Conservation (phyloP, 305 asterid species). For the Striga hermonthica region DNA sequence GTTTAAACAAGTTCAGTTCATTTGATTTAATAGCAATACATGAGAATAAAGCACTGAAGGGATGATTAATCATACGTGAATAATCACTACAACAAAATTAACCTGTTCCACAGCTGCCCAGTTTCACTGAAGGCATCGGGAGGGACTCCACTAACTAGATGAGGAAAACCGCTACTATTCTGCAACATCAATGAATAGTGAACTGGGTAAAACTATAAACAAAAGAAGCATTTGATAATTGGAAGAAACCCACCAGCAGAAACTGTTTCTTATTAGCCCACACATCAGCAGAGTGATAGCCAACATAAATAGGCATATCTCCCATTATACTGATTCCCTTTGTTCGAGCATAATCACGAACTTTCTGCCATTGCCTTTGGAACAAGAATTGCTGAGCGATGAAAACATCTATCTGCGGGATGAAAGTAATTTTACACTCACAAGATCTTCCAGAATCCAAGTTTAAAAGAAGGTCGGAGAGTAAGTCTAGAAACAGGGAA, state of each 20-base stretch:
- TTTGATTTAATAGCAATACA: constrained; percentile 1
- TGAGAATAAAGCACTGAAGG: constrained; percentile 12
- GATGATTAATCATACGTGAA: constrained; percentile 6
- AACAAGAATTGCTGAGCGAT: constrained; percentile 89
- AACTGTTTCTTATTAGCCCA: constrained; percentile 95
- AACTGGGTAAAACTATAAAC: constrained; percentile 22
- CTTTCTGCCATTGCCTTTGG: constrained; percentile 95
- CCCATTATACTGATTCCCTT: constrained; percentile 96
- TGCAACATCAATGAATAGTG: constrained; percentile 37
- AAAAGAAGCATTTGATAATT: constrained; percentile 22
- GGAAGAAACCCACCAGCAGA: constrained; percentile 63
- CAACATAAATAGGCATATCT: constrained; percentile 99
- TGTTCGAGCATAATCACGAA: constrained; percentile 68
- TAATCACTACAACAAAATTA: constrained; percentile 28
- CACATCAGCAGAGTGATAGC: constrained; percentile 98
- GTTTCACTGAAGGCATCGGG: constrained; percentile 97
- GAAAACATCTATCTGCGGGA: constrained; percentile 78
- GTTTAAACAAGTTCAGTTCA: neutral
- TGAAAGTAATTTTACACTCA: constrained; percentile 26
- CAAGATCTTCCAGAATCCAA: neutral
- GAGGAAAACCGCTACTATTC: constrained; percentile 78
- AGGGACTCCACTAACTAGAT: constrained; percentile 92
- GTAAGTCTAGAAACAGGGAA: constrained; percentile 23
- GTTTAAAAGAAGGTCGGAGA: constrained; percentile 9
- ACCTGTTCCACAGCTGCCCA: constrained; percentile 99